Evolutionary conservation across 306 rosid genomes (phyloP), one percentile per base, ranked within the genome.

Genomic region (Spatholobus suberectus): DNA sequence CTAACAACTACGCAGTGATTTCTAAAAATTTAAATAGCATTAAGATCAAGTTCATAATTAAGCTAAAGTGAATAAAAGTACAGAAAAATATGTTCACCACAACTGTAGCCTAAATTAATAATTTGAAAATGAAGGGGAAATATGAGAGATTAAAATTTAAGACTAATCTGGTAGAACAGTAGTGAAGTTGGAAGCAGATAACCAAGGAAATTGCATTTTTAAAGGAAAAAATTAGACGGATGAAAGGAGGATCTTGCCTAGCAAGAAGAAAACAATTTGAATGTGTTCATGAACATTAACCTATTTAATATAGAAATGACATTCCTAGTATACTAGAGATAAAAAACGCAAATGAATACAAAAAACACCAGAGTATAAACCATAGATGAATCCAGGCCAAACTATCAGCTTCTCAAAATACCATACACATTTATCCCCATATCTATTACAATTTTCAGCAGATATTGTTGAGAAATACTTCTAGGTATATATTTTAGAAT

Each of bases 181-280:
- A n/a, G 47, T n/a, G 70, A 80, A 70, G 51, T 32, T 58, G 63
- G 78, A 57, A 57, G 51, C 18, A 49, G 43, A 27, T 27, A n/a
- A 20, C 15, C 23, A 70, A 2, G 21, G 18, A 38, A 10, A 0
- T 35, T 44, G 38, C 17, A 34, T 8, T 21, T 46, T 23, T 44
- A 3, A 24, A 13, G 51, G 54, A 5, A 63, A 8, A 13, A 37
- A 7, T 8, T 8, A 34, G 8, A 4, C 11, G 12, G 2, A 26
- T 32, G 47, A 44, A 77, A 61, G 72, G 24, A 24, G 34, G 46
- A 44, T 77, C 59, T 10, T 44, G 35, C 34, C 81, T 27, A 29
- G 66, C 67, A 47, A 43, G 68, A 78, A 49, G 40, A 78, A 15
- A 37, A 49, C 61, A 21, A 26, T 67, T 43, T 23, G 41, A 67